phyloP scores from a whole-genome alignment of 73 alveolate species.

The Effrenium voratum region DNA sequence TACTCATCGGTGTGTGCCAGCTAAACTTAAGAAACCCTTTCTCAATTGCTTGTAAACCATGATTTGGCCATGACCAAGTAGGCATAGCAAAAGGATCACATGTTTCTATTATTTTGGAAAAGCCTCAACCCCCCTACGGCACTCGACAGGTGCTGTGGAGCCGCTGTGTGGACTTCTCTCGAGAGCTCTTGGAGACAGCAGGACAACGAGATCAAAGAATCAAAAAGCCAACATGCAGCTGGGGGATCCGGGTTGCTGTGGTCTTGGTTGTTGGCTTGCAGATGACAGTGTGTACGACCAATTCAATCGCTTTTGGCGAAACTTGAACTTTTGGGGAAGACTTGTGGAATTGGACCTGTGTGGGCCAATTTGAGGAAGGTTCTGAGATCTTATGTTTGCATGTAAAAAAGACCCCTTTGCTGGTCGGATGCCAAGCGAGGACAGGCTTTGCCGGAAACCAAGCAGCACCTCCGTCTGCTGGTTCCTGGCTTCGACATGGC shows the following conservation, averaged over 20 bases:
- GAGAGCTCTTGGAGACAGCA: constrained; percentile 27
- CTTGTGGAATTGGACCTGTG: not conserved
- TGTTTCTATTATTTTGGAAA: not conserved
- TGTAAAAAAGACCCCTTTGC: not conserved
- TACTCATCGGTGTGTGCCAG: no score
- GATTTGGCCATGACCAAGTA: no score
- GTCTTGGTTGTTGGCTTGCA: not conserved
- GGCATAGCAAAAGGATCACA: no score
- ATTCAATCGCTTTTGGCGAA: not conserved
- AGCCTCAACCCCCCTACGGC: not conserved
- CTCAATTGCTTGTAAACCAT: no score
- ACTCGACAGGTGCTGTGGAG: constrained; percentile 18
- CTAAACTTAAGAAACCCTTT: no score
- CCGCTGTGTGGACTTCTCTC: constrained; percentile 59
- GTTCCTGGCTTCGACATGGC: constrained; percentile 89
- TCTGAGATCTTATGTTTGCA: not conserved
- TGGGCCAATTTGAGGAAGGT: not conserved
- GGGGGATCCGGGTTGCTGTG: not conserved
- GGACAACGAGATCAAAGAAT: no score
- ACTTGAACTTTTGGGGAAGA: not conserved
- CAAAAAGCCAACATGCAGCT: no score
- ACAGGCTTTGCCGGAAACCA: not conserved
- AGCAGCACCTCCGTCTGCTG: constrained; percentile 34
- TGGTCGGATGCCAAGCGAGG: not conserved
- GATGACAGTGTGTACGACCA: not conserved